These are phyloP conservation scores for Encephalitozoon romaleae DNA, from an alignment of 371 early-diverging fungal genomes.

Conservation along the genomic window DNA sequence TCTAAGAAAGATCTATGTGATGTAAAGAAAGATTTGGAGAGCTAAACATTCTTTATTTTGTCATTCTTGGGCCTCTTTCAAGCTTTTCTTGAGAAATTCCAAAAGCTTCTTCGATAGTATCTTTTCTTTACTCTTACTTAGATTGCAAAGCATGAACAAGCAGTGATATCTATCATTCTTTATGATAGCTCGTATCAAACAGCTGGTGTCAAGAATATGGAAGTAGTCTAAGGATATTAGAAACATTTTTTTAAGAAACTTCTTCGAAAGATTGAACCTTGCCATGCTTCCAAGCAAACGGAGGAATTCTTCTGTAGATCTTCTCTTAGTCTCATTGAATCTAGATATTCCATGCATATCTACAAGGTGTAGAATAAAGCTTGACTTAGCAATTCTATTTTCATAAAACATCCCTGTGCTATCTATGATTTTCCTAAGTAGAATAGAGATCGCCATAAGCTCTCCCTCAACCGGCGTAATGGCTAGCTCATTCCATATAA, in stretches of 20 bases:
- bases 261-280: not conserved
- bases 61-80: not conserved
- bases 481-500: slow-evolving; percentile 13
- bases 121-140: not conserved
- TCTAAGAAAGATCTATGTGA: slow-evolving; percentile 2
- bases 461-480: slow-evolving; percentile 8
- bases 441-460: not conserved
- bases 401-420: slow-evolving; percentile 13
- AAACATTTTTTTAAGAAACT: not conserved
- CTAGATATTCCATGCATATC: not conserved
- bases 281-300: not conserved
- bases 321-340: not conserved
- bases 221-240: not conserved
- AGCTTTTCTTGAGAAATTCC: not conserved
- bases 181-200: not conserved
- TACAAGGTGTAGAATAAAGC: not conserved
- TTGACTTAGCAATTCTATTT: slow-evolving; percentile 1
- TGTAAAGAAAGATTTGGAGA: slow-evolving; percentile 19
- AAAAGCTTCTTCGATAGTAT: not conserved
- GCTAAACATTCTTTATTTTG: not conserved
- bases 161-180: not conserved
- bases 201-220: not conserved
- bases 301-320: not conserved
- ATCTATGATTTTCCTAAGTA: not conserved
- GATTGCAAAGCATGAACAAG: not conserved